phyloP scores from a whole-genome alignment of 73 alveolate species.

The Paramecium caudatum region DNA sequence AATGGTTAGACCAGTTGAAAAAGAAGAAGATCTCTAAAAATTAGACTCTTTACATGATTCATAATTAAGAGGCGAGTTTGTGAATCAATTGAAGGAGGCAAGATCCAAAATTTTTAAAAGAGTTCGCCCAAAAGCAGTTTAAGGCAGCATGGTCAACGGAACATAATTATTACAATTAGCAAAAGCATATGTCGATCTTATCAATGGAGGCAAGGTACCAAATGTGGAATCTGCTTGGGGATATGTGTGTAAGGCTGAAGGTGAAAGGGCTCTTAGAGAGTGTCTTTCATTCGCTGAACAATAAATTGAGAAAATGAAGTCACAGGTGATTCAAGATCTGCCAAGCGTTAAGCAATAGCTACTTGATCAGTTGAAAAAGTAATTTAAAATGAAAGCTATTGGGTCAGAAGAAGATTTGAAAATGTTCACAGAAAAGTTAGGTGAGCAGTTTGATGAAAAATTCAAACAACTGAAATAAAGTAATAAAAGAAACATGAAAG shows the following conservation, averaged over 20 bases:
- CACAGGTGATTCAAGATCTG: constrained; percentile 33
- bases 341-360: constrained; percentile 29
- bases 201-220: constrained; percentile 97
- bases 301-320: constrained; percentile 61
- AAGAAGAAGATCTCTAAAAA: constrained; percentile 92
- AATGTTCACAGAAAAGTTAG: constrained; percentile 34
- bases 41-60: constrained; percentile 83
- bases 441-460: constrained; percentile 66
- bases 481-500: constrained; percentile 63
- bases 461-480: constrained; percentile 60
- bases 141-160: constrained; percentile 93
- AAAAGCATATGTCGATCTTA: constrained; percentile 91
- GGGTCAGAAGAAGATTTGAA: constrained; percentile 73
- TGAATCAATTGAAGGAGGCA: constrained; percentile 82
- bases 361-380: constrained; percentile 52
- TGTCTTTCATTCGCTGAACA: constrained; percentile 79
- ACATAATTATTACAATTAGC: constrained; percentile 93
- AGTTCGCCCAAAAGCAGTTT: constrained; percentile 92
- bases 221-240: constrained; percentile 97
- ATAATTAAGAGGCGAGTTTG: constrained; percentile 93
- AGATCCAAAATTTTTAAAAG: constrained; percentile 92
- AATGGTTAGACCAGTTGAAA: constrained; percentile 96
- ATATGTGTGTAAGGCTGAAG: constrained; percentile 94
- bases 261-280: constrained; percentile 87
- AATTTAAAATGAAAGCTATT: constrained; percentile 66